Evolutionary conservation across 139 green algal species (phyloP).

Genomic region (Volvox reticuliferus): DNA sequence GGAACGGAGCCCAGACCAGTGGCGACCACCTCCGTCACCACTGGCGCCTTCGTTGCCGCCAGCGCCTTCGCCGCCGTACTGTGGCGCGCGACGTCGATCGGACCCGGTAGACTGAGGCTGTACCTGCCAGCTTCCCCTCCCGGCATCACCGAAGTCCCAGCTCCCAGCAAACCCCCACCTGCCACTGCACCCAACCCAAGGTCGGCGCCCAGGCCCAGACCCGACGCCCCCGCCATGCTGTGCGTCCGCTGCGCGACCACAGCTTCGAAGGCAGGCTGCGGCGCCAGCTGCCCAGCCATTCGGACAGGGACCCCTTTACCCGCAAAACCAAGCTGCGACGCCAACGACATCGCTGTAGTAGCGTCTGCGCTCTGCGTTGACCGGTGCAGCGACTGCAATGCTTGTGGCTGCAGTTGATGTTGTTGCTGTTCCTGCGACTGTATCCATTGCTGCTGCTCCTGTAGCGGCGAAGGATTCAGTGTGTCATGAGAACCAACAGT

Average conservation of each 20-base stretch:
- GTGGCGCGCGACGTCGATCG: neutral
- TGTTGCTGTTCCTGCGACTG: neutral
- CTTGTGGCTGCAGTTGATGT: neutral
- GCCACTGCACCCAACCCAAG: neutral
- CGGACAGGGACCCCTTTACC: neutral
- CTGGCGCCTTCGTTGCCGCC: neutral
- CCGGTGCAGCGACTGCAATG: neutral
- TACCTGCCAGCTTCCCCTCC: neutral
- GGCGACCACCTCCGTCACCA: too few species aligned
- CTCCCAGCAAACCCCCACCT: neutral
- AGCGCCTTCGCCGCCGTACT: too few species aligned
- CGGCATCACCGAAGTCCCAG: neutral
- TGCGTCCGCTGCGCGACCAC: neutral
- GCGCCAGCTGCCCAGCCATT: neutral
- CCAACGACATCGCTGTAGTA: neutral
- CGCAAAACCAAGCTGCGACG: neutral
- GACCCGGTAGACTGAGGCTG: conserved; percentile 7
- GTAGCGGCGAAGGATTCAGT: neutral
- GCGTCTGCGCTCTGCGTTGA: conserved; percentile 45
- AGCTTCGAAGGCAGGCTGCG: neutral
- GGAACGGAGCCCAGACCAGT: neutral
- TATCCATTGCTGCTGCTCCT: neutral
- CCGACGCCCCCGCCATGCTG: too few species aligned
- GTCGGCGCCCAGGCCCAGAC: neutral
- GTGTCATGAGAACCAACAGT: too few species aligned